Evolutionary conservation across 257 asterid genomes (phyloP), one percentile per base, ranked within the genome.

Genomic region (Sherardia arvensis): DNA sequence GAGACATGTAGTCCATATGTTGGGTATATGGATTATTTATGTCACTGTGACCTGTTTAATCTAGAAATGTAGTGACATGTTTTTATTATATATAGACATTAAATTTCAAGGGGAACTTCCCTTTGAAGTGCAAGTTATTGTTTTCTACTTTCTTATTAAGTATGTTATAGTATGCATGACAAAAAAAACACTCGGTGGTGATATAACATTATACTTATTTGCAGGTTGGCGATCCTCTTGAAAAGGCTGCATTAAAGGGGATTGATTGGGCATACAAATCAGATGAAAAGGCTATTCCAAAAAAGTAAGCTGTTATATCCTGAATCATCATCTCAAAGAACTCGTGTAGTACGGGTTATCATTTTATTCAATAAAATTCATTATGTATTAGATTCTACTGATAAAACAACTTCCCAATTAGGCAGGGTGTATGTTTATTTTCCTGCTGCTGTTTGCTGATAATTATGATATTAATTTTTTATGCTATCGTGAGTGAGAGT

Each of bases 201-300:
- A 43, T 47, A 26, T 28, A 69, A 18, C 34, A 59, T 59, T 14
- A 21, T 78, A 38, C 67, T 69, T 78, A 38, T 62, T 61, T 79
- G 69, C 79, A 92, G 99, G 99, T 92, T 68, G 99, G 99, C n/a
- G 99, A 92, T 81, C 99, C 99, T 69, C 97, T 92, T 77, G 99
- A 92, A 80, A 89, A 87, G 78, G 97, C 97, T 72, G 97, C 99
- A n/a, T 84, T 92, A 48, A 85, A 84, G 69, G 99, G 97, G 79
- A 89, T 92, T 57, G 96, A 84, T 36, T 92, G 99, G 99, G 74
- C 78, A 69, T 92, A 92, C 78, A 89, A 77, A 77, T 89, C 97
- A 77, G 99, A 92, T 84, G 99, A 92, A 75, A 92, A 92, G 74
- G 95, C 97, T 65, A 70, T 85, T 78, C 96, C 99, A 33, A 92